Conservation (phyloP, 176 grass and related monocot species). For the Oryza longistaminata region DNA sequence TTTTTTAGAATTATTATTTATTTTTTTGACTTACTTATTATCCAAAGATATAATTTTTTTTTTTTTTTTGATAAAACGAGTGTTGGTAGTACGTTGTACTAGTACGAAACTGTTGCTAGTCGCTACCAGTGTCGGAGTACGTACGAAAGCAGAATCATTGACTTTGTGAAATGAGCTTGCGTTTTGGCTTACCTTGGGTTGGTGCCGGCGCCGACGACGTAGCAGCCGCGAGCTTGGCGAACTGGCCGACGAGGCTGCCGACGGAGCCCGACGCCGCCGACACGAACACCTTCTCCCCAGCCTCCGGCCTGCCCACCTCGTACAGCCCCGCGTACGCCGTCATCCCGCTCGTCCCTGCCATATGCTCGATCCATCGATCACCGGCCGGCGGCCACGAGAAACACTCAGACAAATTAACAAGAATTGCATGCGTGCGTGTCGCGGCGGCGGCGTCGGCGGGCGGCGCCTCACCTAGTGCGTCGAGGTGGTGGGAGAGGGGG, state of each 20-base stretch:
- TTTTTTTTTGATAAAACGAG: too few relatives aligned
- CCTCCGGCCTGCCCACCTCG: constrained; percentile 11
- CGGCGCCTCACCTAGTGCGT: constrained; percentile 11
- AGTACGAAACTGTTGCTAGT: too few relatives aligned
- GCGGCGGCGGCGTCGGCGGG: neutral
- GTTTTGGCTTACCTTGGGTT: constrained; percentile 18
- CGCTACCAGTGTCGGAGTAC: too few relatives aligned
- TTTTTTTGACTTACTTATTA: too few relatives aligned
- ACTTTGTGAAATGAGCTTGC: neutral
- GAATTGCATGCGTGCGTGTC: neutral
- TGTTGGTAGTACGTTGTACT: too few relatives aligned
- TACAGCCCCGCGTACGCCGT: constrained; percentile 34
- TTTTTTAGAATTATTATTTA: too few relatives aligned
- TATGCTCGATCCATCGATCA: neutral
- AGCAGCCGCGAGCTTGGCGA: constrained; percentile 65
- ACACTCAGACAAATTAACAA: neutral
- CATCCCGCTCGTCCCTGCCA: constrained; percentile 31
- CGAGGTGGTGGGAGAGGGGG: constrained; percentile 36
- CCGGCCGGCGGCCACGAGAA: neutral
- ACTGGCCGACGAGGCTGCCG: constrained; percentile 64
- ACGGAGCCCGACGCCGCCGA: constrained; percentile 64
- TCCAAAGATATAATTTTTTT: too few relatives aligned
- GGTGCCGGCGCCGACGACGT: constrained; percentile 61
- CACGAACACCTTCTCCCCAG: constrained; percentile 49
- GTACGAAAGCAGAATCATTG: too few relatives aligned